These are phyloP conservation scores for Tetraselmis striata DNA, from an alignment of 139 green algal species.

Conservation along the genomic window DNA sequence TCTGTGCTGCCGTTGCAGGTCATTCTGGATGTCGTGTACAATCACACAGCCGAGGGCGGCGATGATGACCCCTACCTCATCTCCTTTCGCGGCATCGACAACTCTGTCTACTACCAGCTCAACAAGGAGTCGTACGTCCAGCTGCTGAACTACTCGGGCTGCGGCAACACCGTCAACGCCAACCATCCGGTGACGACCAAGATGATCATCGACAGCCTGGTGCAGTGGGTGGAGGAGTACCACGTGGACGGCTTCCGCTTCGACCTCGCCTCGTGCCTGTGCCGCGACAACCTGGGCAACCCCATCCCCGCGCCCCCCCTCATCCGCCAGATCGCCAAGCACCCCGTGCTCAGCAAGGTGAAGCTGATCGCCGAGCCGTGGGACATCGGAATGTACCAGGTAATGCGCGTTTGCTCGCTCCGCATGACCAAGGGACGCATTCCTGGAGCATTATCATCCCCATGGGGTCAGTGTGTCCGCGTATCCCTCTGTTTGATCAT, in stretches of 20 bases:
- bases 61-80: constrained; percentile 74
- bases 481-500: no score
- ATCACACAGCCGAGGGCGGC: constrained; percentile 81
- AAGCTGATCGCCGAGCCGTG: constrained; percentile 90
- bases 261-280: constrained; percentile 88
- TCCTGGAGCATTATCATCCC: no score
- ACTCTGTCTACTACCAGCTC: constrained; percentile 67
- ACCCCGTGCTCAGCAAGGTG: constrained; percentile 71
- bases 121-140: constrained; percentile 50
- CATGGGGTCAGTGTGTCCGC: no score
- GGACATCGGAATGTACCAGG: constrained; percentile 85
- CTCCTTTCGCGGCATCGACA: constrained; percentile 74
- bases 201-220: constrained; percentile 77
- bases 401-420: no score
- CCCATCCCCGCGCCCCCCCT: constrained; percentile 75
- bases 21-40: constrained; percentile 94
- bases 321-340: constrained; percentile 70
- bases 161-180: constrained; percentile 84
- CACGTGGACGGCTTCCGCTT: constrained; percentile 94
- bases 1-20: no score
- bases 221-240: constrained; percentile 77
- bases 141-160: constrained; percentile 83
- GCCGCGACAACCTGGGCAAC: constrained; percentile 60
- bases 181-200: constrained; percentile 70
- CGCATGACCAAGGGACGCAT: no score